phyloP scores from a whole-genome alignment of 495 filamentous ascomycete species.

The Hapsidospora chrysogenum region DNA sequence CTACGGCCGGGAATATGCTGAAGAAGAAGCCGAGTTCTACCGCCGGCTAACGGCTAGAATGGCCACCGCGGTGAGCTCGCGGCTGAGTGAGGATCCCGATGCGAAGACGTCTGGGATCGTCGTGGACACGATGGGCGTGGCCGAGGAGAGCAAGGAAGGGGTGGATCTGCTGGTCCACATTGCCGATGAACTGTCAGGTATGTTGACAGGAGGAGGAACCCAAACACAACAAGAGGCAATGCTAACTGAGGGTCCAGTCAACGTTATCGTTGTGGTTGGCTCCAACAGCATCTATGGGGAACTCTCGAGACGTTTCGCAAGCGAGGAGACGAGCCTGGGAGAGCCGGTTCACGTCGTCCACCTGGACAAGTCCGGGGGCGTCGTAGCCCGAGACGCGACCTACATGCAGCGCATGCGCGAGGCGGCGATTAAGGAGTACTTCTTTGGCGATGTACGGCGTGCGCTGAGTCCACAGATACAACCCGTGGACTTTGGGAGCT shows the following conservation, averaged over 20 bases:
- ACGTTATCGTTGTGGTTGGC: slow-evolving; percentile 66
- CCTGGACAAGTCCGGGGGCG: slow-evolving; percentile 76
- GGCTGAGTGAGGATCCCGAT: slow-evolving; percentile 60
- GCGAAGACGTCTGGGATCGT: slow-evolving; percentile 60
- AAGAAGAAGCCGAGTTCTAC: slow-evolving; percentile 57
- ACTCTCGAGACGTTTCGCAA: slow-evolving; percentile 55
- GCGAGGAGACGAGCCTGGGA: slow-evolving; percentile 38
- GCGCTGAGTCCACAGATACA: slow-evolving; percentile 77
- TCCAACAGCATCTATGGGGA: slow-evolving; percentile 69
- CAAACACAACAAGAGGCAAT: neutral
- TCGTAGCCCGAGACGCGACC: slow-evolving; percentile 58
- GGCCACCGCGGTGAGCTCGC: slow-evolving; percentile 60
- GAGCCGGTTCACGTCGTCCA: slow-evolving; percentile 59
- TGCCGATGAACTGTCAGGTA: slow-evolving; percentile 71
- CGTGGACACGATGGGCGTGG: slow-evolving; percentile 67
- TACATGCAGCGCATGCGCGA: slow-evolving; percentile 59
- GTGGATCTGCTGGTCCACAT: slow-evolving; percentile 61
- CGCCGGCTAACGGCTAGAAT: slow-evolving; percentile 58
- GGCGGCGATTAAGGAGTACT: slow-evolving; percentile 73
- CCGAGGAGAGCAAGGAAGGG: slow-evolving; percentile 41
- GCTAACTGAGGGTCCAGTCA: slow-evolving; percentile 31
- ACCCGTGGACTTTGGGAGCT: slow-evolving; percentile 52
- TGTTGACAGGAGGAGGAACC: neutral
- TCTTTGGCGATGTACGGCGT: slow-evolving; percentile 66
- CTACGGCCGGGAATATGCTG: slow-evolving; percentile 58